Evolutionary conservation across 1,139 yeast species (phyloP).

Genomic region (Yamadazyma membranifaciens): DNA sequence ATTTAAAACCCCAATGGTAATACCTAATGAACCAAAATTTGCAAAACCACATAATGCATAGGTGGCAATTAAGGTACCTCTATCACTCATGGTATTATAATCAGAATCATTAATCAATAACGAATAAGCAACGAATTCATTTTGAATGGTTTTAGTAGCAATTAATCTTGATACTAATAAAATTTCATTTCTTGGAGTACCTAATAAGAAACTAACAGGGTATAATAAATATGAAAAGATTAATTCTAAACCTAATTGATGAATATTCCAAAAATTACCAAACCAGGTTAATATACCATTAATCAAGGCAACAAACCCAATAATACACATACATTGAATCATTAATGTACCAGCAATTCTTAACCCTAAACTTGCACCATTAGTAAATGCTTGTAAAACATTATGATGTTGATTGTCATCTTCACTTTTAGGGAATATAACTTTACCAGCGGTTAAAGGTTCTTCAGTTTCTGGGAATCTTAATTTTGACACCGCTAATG

Average conservation of each 20-base stretch:
- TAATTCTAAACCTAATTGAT: conserved; percentile 51
- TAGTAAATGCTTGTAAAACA: conserved; percentile 62
- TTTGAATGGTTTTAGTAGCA: conserved; percentile 61
- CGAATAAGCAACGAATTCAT: conserved; percentile 61
- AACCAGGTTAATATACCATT: conserved; percentile 64
- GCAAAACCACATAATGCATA: conserved; percentile 68
- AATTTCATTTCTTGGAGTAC: conserved; percentile 58
- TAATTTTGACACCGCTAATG: conserved; percentile 61
- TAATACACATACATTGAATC: conserved; percentile 63
- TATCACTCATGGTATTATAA: conserved; percentile 47
- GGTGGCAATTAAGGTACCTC: conserved; percentile 60
- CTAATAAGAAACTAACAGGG: conserved; percentile 62
- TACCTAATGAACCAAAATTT: conserved; percentile 64
- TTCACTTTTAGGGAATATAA: conserved; percentile 44
- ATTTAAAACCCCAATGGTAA: conserved; percentile 62
- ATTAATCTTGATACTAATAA: conserved; percentile 51
- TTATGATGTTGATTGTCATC: conserved; percentile 48
- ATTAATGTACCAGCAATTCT: conserved; percentile 59
- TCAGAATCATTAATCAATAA: conserved; percentile 44
- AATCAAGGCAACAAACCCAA: conserved; percentile 57
- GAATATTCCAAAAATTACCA: conserved; percentile 62
- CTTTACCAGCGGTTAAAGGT: conserved; percentile 51
- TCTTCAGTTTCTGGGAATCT: conserved; percentile 63
- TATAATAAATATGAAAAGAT: conserved; percentile 59
- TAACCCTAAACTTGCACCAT: conserved; percentile 63